Percentiles rank a stretch among this genome's conserved stretches.
Conservation (phyloP, 2,329 filamentous ascomycete genomes). For the Talaromyces albobiverticillius region DNA sequence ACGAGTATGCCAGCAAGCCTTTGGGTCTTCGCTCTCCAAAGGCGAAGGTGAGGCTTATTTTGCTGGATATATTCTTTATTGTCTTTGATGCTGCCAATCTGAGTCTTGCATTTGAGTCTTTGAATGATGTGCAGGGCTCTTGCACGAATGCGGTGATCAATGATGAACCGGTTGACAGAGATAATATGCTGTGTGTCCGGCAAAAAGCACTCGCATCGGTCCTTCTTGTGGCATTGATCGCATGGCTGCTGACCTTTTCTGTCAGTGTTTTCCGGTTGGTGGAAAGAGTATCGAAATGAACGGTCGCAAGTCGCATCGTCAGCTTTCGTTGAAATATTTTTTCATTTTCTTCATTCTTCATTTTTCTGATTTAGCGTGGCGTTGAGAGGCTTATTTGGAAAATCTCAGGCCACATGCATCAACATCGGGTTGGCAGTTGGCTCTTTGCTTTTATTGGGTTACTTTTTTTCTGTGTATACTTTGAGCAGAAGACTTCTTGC, state of each 20-base stretch:
- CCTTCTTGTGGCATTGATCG: constrained; percentile 74
- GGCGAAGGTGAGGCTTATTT: constrained; percentile 83
- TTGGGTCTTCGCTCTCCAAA: constrained; percentile 79
- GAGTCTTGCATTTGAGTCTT: constrained; percentile 79
- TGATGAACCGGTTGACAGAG: constrained; percentile 29
- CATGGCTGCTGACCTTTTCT: constrained; percentile 88
- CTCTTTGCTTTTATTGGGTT: constrained; percentile 1
- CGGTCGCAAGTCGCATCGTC: neutral
- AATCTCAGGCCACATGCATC: neutral
- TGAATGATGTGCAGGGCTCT: constrained; percentile 61
- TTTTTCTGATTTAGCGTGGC: constrained; percentile 8
- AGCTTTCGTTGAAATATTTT: neutral
- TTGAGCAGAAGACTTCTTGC: neutral
- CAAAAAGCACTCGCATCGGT: constrained; percentile 74
- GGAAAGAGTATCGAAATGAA: constrained; percentile 16
- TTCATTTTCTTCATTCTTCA: constrained; percentile 6
- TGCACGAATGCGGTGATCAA: constrained; percentile 51
- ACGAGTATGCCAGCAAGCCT: constrained; percentile 94
- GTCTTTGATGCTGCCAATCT: constrained; percentile 95
- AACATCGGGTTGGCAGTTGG: too few relatives aligned
- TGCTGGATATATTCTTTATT: constrained; percentile 93
- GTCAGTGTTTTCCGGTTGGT: constrained; percentile 73
- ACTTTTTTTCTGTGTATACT: neutral
- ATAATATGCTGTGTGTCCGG: constrained; percentile 56
- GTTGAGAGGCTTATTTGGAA: constrained; percentile 8